A percentile compares a stretch with the other conserved stretches of the same genome.
Conservation (phyloP, 805 yeast species). For the Pichia thaimueangensis region DNA sequence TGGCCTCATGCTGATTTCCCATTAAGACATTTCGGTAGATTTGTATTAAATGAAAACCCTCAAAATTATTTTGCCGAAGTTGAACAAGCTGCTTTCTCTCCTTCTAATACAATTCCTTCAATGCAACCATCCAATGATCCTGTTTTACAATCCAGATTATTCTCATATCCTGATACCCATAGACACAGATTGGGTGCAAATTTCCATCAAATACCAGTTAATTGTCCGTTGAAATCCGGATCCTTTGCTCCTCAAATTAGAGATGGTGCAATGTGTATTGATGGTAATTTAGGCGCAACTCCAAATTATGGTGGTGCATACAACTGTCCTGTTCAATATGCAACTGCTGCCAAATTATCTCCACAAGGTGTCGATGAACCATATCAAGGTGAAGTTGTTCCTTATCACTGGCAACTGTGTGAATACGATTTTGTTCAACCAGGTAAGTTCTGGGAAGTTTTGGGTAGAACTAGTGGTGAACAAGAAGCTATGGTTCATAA, state of each 20-base stretch:
- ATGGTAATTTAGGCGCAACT: slow-evolving; percentile 67
- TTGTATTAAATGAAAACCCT: slow-evolving; percentile 77
- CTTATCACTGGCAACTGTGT: slow-evolving; percentile 77
- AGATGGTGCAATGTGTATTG: slow-evolving; percentile 71
- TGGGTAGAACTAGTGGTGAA: slow-evolving; percentile 73
- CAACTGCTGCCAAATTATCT: slow-evolving; percentile 31
- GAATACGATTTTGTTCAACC: slow-evolving; percentile 77
- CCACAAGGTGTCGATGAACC: slow-evolving; percentile 26
- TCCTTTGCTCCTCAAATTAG: slow-evolving; percentile 66
- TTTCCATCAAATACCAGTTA: slow-evolving; percentile 82
- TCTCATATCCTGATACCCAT: slow-evolving; percentile 81
- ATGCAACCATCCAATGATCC: slow-evolving; percentile 82
- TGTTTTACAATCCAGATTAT: slow-evolving; percentile 73
- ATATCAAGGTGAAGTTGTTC: slow-evolving; percentile 37
- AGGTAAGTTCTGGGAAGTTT: slow-evolving; percentile 67
- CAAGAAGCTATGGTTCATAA: slow-evolving; percentile 81
- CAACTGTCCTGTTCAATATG: slow-evolving; percentile 42
- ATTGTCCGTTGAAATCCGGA: slow-evolving; percentile 62
- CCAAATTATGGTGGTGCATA: slow-evolving; percentile 69
- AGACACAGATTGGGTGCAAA: slow-evolving; percentile 76
- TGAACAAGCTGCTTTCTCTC: slow-evolving; percentile 82
- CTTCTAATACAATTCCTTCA: slow-evolving; percentile 79
- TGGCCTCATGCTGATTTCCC: slow-evolving; percentile 91
- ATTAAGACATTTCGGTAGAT: slow-evolving; percentile 75
- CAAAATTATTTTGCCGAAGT: slow-evolving; percentile 81